Evolutionary conservation across 768 basidiomycete species (phyloP).

Genomic region (Leccinellum albellum): DNA sequence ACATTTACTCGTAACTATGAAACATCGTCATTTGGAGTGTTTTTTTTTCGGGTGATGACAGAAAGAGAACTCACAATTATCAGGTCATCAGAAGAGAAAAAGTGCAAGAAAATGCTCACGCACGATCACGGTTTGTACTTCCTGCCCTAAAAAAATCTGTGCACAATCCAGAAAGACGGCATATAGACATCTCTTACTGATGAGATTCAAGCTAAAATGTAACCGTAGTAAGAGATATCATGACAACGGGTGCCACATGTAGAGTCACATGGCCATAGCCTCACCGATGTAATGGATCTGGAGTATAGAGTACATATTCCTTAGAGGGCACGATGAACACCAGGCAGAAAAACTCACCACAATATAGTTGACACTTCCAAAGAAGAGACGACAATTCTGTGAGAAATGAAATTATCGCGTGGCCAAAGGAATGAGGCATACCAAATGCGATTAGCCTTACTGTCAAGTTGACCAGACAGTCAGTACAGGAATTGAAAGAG

Average conservation of each 20-base stretch:
- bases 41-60: background rate
- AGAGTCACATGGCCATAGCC: slow-evolving; percentile 8
- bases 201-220: slow-evolving; percentile 7
- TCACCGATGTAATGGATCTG: slow-evolving; percentile 14
- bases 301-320: background rate
- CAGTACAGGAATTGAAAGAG: background rate
- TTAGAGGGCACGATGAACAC: background rate
- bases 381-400: slow-evolving; percentile 6
- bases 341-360: background rate
- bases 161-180: background rate
- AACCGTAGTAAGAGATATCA: background rate
- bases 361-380: slow-evolving; percentile 19
- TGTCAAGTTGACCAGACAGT: background rate
- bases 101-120: background rate
- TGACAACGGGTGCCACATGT: background rate
- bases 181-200: background rate
- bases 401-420: background rate
- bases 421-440: background rate
- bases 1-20: background rate
- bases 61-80: slow-evolving; percentile 13
- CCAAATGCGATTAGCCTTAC: background rate
- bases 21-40: background rate
- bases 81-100: background rate
- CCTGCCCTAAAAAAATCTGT: slow-evolving; percentile 12
- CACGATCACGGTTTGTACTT: slow-evolving; percentile 5